Evolutionary conservation across 2,329 filamentous ascomycete genomes (phyloP).

Genomic region (Alternaria ventricosa): DNA sequence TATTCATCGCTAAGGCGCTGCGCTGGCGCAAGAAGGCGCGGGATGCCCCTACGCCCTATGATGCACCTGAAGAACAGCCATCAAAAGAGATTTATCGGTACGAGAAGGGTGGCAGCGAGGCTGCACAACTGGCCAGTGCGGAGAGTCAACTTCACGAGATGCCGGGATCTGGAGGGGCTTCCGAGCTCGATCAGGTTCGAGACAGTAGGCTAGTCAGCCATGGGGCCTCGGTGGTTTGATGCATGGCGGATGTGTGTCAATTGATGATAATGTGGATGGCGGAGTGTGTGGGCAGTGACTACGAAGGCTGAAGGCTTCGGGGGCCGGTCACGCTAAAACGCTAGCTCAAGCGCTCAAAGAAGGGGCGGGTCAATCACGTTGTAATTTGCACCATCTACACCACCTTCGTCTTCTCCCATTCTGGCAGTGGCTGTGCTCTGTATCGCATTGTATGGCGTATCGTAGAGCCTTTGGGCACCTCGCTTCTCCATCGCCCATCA

Average conservation of each 20-base stretch:
- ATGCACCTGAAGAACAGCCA: neutral
- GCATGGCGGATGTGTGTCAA: neutral
- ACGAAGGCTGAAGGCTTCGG: neutral
- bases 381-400: neutral
- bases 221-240: neutral
- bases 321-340: neutral
- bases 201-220: neutral
- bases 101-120: neutral
- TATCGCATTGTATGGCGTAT: neutral
- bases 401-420: neutral
- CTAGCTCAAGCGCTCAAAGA: neutral
- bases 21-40: conserved; percentile 9
- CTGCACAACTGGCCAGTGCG: conserved; percentile 1
- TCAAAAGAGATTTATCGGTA: conserved; percentile 1
- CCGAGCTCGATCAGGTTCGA: neutral
- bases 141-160: conserved; percentile 9
- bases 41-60: neutral
- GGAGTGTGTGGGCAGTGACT: neutral
- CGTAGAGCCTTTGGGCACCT: neutral
- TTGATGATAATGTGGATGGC: neutral
- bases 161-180: neutral
- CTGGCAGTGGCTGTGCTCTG: neutral
- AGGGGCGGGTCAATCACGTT: neutral
- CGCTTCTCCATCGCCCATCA: neutral
- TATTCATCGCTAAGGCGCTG: conserved; percentile 13